phyloP scores from a whole-genome alignment of 139 green algal genomes.

The Diplosphaera chodatii region DNA sequence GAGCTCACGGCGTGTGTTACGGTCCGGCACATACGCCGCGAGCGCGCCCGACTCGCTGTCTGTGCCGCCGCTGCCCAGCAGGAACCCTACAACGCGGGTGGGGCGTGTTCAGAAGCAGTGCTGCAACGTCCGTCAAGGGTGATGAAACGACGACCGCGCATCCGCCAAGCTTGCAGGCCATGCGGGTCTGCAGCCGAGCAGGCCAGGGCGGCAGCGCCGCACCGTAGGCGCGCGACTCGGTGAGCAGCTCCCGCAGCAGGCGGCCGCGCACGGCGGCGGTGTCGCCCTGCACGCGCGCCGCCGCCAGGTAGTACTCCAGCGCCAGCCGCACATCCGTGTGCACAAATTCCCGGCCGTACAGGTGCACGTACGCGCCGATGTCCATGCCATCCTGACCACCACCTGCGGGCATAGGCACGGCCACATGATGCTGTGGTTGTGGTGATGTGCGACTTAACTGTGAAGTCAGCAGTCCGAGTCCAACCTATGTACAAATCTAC shows the following conservation, averaged over 20 bases:
- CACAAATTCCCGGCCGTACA: conserved; percentile 54
- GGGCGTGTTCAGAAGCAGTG: not conserved
- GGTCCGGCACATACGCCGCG: conserved; percentile 39
- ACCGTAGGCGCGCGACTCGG: conserved; percentile 46
- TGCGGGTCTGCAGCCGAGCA: no score
- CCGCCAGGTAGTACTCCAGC: conserved; percentile 78
- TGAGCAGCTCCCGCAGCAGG: conserved; percentile 60
- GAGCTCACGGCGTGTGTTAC: conserved; percentile 39
- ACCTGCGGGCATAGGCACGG: conserved; percentile 1
- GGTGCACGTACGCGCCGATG: conserved; percentile 30
- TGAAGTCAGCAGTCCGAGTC: no score
- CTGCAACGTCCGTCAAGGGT: no score
- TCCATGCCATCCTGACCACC: conserved; percentile 17
- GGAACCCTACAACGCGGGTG: conserved; percentile 8
- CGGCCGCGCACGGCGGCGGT: conserved; percentile 39
- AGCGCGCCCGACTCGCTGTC: conserved; percentile 31
- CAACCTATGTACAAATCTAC: no score
- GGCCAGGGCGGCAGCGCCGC: no score
- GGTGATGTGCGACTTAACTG: no score
- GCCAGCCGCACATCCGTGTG: conserved; percentile 39
- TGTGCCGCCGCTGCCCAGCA: conserved; percentile 46
- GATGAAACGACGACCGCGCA: no score
- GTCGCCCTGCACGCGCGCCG: conserved; percentile 23
- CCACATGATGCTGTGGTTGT: no score
- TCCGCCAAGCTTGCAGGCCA: no score